Percentiles rank a stretch among this genome's conserved stretches.
These are phyloP conservation scores for Xeromyces bisporus DNA, from an alignment of 495 filamentous ascomycete genomes.

Conservation along the genomic window DNA sequence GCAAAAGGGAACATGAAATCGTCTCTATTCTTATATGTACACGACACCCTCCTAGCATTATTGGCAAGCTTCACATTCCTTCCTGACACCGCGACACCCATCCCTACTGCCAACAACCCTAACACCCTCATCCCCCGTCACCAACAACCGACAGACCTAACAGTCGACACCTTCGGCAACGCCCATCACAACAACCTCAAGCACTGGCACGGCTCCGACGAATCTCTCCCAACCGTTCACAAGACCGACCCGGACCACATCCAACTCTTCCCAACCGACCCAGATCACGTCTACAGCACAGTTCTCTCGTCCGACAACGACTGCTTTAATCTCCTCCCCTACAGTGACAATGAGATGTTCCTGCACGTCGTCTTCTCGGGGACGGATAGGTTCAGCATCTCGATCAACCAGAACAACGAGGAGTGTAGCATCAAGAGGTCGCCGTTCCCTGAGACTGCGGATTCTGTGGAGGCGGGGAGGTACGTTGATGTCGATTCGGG, in stretches of 20 bases:
- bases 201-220: conserved; percentile 56
- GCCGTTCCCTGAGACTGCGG: conserved; percentile 61
- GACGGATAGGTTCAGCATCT: conserved; percentile 47
- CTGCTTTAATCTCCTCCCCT: conserved; percentile 44
- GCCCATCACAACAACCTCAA: conserved; percentile 42
- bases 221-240: conserved; percentile 37
- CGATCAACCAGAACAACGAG: conserved; percentile 56
- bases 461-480: conserved; percentile 50
- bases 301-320: conserved; percentile 32
- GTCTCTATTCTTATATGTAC: neutral
- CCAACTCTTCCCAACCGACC: conserved; percentile 45
- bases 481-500: conserved; percentile 21
- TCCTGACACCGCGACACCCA: neutral
- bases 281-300: conserved; percentile 53
- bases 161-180: conserved; percentile 50
- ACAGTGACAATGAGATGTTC: conserved; percentile 32
- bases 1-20: neutral
- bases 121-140: conserved; percentile 10
- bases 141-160: no score
- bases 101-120: conserved; percentile 1
- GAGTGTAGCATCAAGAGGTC: conserved; percentile 38
- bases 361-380: conserved; percentile 59
- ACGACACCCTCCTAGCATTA: neutral
- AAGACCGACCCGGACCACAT: conserved; percentile 24
- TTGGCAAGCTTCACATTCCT: neutral